phyloP scores from a whole-genome alignment of 2,329 filamentous ascomycete species.

The Neonectria faginata region DNA sequence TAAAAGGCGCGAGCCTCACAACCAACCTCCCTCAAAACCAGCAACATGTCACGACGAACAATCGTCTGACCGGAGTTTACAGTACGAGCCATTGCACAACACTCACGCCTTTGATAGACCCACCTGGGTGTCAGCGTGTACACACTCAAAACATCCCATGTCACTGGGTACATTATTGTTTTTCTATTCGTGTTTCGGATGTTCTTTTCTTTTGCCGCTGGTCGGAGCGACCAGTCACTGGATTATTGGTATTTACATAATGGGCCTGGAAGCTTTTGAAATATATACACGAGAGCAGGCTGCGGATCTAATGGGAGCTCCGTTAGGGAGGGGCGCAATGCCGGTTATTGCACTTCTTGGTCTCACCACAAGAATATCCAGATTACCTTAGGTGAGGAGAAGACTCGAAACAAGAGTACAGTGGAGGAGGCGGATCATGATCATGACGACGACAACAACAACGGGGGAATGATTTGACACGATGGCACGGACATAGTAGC shows the following conservation, averaged over 20 bases:
- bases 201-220: constrained; percentile 45
- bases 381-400: constrained; percentile 11
- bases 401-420: constrained; percentile 33
- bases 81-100: constrained; percentile 22
- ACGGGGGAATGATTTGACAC: constrained; percentile 38
- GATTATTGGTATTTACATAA: constrained; percentile 44
- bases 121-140: constrained; percentile 3
- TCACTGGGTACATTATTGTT: constrained; percentile 15
- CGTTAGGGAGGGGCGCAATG: constrained; percentile 35
- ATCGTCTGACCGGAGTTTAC: constrained; percentile 24
- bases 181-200: constrained; percentile 31
- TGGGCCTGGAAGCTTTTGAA: constrained; percentile 21
- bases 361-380: constrained; percentile 22
- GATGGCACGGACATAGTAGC: constrained; percentile 36
- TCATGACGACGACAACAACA: constrained; percentile 39
- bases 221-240: constrained; percentile 46
- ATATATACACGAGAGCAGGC: constrained; percentile 12
- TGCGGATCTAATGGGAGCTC: constrained; percentile 33
- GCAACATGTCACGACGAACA: constrained; percentile 20
- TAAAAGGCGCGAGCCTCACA: constrained; percentile 42
- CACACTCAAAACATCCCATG: constrained; percentile 6
- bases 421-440: constrained; percentile 36
- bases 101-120: constrained; percentile 15
- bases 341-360: constrained; percentile 43
- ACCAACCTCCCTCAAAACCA: constrained; percentile 16